Evolutionary conservation across 1,284 basidiomycete species (phyloP).

Genomic region (Fomitopsis betulina): DNA sequence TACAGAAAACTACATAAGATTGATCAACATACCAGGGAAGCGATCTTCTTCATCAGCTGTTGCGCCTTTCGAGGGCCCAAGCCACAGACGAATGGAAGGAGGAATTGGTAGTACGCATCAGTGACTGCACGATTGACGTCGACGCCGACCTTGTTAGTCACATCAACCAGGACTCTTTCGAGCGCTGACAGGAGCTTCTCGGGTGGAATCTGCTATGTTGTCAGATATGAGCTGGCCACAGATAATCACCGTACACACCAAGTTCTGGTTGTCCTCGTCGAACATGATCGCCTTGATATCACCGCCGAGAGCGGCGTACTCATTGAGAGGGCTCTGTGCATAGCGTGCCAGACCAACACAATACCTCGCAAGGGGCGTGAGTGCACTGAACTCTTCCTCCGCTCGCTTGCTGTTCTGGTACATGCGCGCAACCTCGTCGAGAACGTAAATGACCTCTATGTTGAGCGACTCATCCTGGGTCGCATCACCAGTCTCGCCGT

Average conservation of each 20-base stretch:
- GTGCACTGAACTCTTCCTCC: conserved; percentile 78
- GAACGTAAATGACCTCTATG: conserved; percentile 80
- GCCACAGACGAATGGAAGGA: conserved; percentile 90
- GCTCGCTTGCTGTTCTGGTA: conserved; percentile 92
- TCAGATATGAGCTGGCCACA: conserved; percentile 11
- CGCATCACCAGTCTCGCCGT: conserved; percentile 18
- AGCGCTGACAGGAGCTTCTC: conserved; percentile 83
- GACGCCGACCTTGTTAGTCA: conserved; percentile 90
- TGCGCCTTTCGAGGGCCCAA: conserved; percentile 95
- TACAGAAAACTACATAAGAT: not conserved
- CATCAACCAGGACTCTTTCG: conserved; percentile 86
- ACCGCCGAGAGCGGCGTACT: conserved; percentile 82
- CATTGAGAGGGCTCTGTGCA: conserved; percentile 90
- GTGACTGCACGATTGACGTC: conserved; percentile 92
- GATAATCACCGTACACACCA: conserved; percentile 48
- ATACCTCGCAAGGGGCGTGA: conserved; percentile 85
- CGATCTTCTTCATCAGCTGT: conserved; percentile 80
- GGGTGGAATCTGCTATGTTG: conserved; percentile 57
- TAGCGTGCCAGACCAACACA: conserved; percentile 95
- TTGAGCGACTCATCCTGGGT: conserved; percentile 41
- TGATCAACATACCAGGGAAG: conserved; percentile 49
- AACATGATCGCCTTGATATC: conserved; percentile 82
- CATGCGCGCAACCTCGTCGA: conserved; percentile 91
- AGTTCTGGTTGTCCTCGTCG: conserved; percentile 82
- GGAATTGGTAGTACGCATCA: conserved; percentile 82